Evolutionary conservation across 2,329 filamentous ascomycete species (phyloP).

Genomic region (Bertia moriformis): DNA sequence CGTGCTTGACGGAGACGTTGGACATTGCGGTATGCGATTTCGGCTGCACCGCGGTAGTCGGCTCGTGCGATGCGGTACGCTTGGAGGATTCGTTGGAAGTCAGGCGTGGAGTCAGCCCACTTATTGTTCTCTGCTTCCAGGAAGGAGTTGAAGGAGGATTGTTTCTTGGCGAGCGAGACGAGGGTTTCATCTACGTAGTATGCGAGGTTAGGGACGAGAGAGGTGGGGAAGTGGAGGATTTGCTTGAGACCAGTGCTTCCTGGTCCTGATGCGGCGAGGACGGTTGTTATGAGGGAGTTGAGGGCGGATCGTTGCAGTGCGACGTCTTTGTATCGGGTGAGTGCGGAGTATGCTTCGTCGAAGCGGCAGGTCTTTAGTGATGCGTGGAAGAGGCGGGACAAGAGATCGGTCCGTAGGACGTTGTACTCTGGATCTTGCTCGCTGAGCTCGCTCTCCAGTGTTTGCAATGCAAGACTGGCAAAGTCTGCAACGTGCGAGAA

Average conservation of each 20-base stretch:
- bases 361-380: conserved; percentile 39
- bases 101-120: conserved; percentile 15
- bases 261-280: not conserved
- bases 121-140: not conserved
- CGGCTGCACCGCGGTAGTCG: conserved; percentile 38
- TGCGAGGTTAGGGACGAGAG: conserved; percentile 22
- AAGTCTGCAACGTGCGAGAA: conserved; percentile 44
- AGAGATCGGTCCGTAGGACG: conserved; percentile 25
- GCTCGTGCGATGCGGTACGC: conserved; percentile 41
- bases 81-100: conserved; percentile 42
- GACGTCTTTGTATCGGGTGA: conserved; percentile 34
- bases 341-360: conserved; percentile 38
- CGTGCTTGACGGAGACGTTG: not conserved
- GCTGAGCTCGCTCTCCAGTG: conserved; percentile 16
- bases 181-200: conserved; percentile 38
- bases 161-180: conserved; percentile 32
- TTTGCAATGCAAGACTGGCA: conserved; percentile 32
- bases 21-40: conserved; percentile 1
- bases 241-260: conserved; percentile 9
- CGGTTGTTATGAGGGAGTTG: conserved; percentile 19
- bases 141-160: conserved; percentile 20
- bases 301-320: conserved; percentile 34
- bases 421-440: conserved; percentile 15
- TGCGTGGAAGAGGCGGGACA: conserved; percentile 41
- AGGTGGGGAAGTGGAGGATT: conserved; percentile 38